These are phyloP conservation scores for Gardenia jasminoides DNA, from an alignment of 257 asterid genomes.

Conservation along the genomic window DNA sequence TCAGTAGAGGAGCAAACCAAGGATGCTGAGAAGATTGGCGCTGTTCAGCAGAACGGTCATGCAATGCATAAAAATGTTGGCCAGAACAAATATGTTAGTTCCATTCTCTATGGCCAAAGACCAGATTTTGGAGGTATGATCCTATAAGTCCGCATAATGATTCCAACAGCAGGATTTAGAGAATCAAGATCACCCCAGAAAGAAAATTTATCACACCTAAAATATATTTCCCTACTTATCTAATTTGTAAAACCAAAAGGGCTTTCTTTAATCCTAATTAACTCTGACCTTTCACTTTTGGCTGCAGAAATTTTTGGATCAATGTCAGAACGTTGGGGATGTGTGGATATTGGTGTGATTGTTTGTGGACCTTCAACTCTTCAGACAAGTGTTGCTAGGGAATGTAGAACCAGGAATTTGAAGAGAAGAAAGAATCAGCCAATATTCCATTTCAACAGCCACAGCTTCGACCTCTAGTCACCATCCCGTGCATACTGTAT, in stretches of 20 bases:
- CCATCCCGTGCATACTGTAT: neutral
- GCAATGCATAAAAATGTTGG: conserved; percentile 23
- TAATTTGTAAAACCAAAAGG: neutral
- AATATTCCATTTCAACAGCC: conserved; percentile 83
- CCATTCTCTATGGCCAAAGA: conserved; percentile 56
- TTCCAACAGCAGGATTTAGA: neutral
- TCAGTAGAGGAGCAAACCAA: conserved; percentile 22
- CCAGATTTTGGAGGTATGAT: conserved; percentile 70
- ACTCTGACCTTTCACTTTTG: neutral
- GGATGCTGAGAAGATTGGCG: conserved; percentile 13
- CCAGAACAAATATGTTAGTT: conserved; percentile 31
- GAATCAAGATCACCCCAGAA: neutral
- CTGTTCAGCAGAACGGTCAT: conserved; percentile 9
- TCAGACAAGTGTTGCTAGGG: conserved; percentile 64
- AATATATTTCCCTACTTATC: neutral
- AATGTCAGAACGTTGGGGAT: conserved; percentile 61
- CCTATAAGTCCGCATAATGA: neutral
- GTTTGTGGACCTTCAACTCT: conserved; percentile 81
- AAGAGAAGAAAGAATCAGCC: conserved; percentile 40
- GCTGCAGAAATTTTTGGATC: conserved; percentile 56
- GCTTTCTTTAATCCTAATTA: neutral
- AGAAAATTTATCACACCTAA: neutral
- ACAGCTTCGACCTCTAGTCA: conserved; percentile 79
- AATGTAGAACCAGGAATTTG: conserved; percentile 61
- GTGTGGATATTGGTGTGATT: conserved; percentile 66